Conservation (phyloP, 169 alveolate genomes). For the Theileria sp. region DNA sequence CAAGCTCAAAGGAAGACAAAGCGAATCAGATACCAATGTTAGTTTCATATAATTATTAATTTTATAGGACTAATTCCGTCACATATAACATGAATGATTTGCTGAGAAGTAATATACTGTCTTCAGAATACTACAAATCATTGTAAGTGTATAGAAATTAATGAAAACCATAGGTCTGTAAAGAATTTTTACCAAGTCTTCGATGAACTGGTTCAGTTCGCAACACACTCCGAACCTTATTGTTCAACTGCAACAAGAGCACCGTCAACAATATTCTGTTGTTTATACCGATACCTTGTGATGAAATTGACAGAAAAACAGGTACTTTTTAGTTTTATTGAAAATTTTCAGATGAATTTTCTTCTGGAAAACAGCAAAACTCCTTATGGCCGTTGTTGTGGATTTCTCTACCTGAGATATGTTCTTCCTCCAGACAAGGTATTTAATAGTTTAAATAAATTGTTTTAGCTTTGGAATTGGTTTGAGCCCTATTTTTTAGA, state of each 20-base stretch:
- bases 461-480: slow-evolving; percentile 74
- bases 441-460: background rate
- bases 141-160: slow-evolving; percentile 27
- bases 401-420: slow-evolving; percentile 59
- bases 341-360: slow-evolving; percentile 17
- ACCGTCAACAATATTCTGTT: slow-evolving; percentile 77
- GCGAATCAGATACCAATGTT: slow-evolving; percentile 58
- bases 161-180: slow-evolving; percentile 35
- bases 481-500: slow-evolving; percentile 75
- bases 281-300: slow-evolving; percentile 71
- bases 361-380: slow-evolving; percentile 49
- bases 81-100: slow-evolving; percentile 72
- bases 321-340: slow-evolving; percentile 25
- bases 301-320: slow-evolving; percentile 74
- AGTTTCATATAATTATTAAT: background rate
- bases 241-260: slow-evolving; percentile 74
- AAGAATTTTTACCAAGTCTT: slow-evolving; percentile 64
- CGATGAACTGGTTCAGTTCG: slow-evolving; percentile 72
- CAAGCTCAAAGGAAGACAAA: slow-evolving; percentile 8
- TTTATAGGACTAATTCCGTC: slow-evolving; percentile 63
- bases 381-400: slow-evolving; percentile 66
- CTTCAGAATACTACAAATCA: slow-evolving; percentile 76
- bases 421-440: slow-evolving; percentile 64
- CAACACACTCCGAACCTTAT: slow-evolving; percentile 77
- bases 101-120: slow-evolving; percentile 71